Evolutionary conservation across 805 yeast genomes (phyloP).

Genomic region (Vanderwaltozyma tropicalis): DNA sequence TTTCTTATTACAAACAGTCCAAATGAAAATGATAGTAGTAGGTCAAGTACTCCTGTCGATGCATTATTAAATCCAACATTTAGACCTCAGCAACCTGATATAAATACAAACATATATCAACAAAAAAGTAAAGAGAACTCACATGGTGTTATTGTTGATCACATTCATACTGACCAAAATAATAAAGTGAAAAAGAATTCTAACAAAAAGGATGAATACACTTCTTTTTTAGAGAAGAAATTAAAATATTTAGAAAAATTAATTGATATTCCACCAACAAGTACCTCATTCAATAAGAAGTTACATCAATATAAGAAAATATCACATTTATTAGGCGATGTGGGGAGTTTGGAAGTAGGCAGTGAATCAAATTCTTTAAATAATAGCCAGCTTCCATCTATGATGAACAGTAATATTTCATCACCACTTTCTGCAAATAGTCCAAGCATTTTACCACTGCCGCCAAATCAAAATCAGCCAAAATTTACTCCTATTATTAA

Average conservation of each 20-base stretch:
- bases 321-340: constrained; percentile 26
- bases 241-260: constrained; percentile 42
- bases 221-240: constrained; percentile 44
- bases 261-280: constrained; percentile 23
- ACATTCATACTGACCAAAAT: no score
- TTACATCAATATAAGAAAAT: constrained; percentile 30
- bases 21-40: background rate
- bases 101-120: background rate
- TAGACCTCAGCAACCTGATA: no score
- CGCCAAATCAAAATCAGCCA: constrained; percentile 1
- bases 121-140: no score
- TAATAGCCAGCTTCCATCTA: background rate
- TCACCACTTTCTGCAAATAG: background rate
- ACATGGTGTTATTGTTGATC: no score
- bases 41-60: background rate
- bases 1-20: background rate
- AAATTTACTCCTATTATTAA: constrained; percentile 1
- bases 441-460: background rate
- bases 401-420: background rate
- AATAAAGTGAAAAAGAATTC: constrained; percentile 14
- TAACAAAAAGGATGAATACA: constrained; percentile 46
- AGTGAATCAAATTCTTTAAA: background rate
- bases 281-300: constrained; percentile 24
- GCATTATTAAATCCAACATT: no score
- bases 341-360: constrained; percentile 2